Evolutionary conservation across 2,329 filamentous ascomycete species (phyloP).

Genomic region (Trichoderma sp.): DNA sequence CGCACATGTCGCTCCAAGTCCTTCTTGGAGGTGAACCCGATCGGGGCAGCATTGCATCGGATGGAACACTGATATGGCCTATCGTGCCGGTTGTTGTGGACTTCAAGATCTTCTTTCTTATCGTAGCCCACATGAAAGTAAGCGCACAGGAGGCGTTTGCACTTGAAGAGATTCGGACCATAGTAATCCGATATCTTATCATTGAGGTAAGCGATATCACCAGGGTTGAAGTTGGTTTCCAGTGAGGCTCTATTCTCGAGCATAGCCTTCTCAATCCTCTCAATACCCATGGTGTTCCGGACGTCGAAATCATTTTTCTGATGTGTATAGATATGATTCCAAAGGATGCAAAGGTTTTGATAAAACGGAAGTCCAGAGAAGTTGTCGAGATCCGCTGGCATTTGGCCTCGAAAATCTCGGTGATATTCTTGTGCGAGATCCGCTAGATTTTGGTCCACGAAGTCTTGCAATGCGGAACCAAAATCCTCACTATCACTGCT

Average conservation of each 20-base stretch:
- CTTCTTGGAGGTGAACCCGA: neutral
- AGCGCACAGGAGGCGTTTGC: neutral
- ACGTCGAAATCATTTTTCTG: neutral
- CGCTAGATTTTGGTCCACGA: neutral
- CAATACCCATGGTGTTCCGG: neutral
- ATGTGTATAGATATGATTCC: slow-evolving; percentile 7
- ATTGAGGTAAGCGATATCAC: neutral
- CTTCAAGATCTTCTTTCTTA: neutral
- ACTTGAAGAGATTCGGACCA: neutral
- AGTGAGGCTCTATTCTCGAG: neutral
- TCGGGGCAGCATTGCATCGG: neutral
- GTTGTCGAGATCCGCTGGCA: neutral
- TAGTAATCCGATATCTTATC: slow-evolving; percentile 1
- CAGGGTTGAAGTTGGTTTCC: neutral
- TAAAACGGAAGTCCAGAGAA: neutral
- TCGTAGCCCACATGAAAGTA: slow-evolving; percentile 2
- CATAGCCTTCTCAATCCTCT: neutral
- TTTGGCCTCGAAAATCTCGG: neutral
- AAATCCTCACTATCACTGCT: neutral
- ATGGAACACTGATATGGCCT: neutral
- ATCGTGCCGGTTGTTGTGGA: neutral
- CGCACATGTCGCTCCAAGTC: neutral
- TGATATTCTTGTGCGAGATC: neutral
- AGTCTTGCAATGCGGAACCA: neutral
- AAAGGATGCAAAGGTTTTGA: neutral